Evolutionary conservation across 495 filamentous ascomycete genomes (phyloP).

Genomic region (Chaetomium fimeti): DNA sequence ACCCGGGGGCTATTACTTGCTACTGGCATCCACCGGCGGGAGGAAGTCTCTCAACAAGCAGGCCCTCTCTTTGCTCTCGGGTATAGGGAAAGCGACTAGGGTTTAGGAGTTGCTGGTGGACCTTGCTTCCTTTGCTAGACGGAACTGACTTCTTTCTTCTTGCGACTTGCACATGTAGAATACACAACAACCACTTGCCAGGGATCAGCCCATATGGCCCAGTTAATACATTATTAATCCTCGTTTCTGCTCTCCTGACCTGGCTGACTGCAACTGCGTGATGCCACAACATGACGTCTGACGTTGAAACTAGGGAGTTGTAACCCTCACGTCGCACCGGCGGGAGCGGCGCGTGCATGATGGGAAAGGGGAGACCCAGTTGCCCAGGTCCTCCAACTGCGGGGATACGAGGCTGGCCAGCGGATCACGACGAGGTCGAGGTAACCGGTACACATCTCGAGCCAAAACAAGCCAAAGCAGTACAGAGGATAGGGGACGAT

Average conservation of each 20-base stretch:
- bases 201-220: background rate
- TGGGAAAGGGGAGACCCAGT: background rate
- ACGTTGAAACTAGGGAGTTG: background rate
- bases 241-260: background rate
- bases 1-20: too few relatives aligned
- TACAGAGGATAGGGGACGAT: background rate
- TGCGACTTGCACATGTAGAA: background rate
- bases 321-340: background rate
- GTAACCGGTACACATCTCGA: background rate
- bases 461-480: background rate
- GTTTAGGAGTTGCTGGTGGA: too few relatives aligned
- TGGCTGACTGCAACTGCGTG: background rate
- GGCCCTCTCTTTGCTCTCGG: too few relatives aligned
- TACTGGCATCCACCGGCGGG: too few relatives aligned
- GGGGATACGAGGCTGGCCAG: background rate
- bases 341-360: conserved; percentile 2
- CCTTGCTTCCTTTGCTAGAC: too few relatives aligned
- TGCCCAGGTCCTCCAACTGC: background rate
- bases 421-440: background rate
- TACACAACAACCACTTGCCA: background rate
- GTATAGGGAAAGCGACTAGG: too few relatives aligned
- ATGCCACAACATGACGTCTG: background rate
- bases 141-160: background rate
- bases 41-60: too few relatives aligned
- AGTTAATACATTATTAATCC: background rate